Evolutionary conservation across 345 rosid genomes (phyloP), one percentile per base, ranked within the genome.

Genomic region (Jatropha curcas): DNA sequence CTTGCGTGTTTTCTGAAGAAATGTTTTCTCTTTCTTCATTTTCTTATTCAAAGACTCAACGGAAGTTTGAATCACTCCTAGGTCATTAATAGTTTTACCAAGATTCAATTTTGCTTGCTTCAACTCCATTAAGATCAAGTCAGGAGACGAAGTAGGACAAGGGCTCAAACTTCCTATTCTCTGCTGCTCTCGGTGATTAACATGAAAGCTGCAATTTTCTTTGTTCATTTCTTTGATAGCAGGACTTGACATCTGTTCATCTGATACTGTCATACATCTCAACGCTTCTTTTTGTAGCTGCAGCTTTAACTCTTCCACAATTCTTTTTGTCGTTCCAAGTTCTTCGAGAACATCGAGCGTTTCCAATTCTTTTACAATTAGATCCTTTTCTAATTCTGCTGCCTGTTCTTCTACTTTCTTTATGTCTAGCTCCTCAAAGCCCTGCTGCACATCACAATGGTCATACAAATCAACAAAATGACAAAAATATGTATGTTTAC

Each of bases 271-370:
- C 90, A 84, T 71, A 77, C 86, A 88, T 83, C 88, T 90, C 53
- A 86, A n/a, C 0, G 97, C 92, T 72, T 94, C 97, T 80, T 87
- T 85, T 58, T 90, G 91, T 24, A 92, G 90, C 81, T 92, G 95
- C 62, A 88, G 82, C 87, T 94, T 94, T 41, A 94, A 71, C 52
- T 94, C 97, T 75, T 94, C 97, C 0, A 94, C 98, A 20, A 90
- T 87, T 73, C 86, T 85, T 71, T 94, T 94, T 0, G 98, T 92
- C 0, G 95, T 79, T 60, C 93, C 97, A 2, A 94, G 89, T 73
- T 89, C 98, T 84, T 94, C 98, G 1, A 94, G 83, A 43, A 94
- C 97, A 82, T 94, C 98, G 1, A 94, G 92, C 5, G 97, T 90
- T 68, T 92, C 97, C 25, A 94, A 53, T 81, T 94, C 99, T 82